Conservation (phyloP, 192 early-diverging fungal genomes). For the Umbelopsis sp. region DNA sequence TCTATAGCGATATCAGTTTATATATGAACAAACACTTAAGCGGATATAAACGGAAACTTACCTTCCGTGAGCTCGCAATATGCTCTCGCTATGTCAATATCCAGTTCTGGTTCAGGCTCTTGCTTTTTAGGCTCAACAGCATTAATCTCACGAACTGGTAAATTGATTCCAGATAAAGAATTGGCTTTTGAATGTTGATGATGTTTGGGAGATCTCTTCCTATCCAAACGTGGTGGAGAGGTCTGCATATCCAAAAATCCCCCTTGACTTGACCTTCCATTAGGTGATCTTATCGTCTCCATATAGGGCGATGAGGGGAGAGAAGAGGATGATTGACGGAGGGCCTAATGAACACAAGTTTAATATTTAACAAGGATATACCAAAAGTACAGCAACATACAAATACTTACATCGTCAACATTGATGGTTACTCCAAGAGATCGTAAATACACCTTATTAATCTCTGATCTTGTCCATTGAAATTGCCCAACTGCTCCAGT, state of each 20-base stretch:
- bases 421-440: slow-evolving; percentile 39
- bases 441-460: slow-evolving; percentile 31
- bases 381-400: not conserved
- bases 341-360: not conserved
- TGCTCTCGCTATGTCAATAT: slow-evolving; percentile 43
- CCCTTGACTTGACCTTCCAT: not conserved
- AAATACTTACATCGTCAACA: slow-evolving; percentile 27
- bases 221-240: not conserved
- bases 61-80: slow-evolving; percentile 44
- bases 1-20: slow-evolving; percentile 29
- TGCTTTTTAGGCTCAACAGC: not conserved
- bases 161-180: not conserved
- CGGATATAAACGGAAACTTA: not conserved
- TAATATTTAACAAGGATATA: not conserved
- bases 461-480: slow-evolving; percentile 42
- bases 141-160: not conserved
- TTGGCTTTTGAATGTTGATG: not conserved
- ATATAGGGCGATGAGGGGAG: not conserved
- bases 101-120: slow-evolving; percentile 36
- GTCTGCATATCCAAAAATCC: not conserved
- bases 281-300: not conserved
- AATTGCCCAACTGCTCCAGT: slow-evolving; percentile 46
- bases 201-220: not conserved
- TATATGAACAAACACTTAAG: not conserved
- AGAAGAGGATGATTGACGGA: not conserved